Base-by-base conservation (phyloP, 176 grass and related monocot species). In the Stipa capillata region DNA sequence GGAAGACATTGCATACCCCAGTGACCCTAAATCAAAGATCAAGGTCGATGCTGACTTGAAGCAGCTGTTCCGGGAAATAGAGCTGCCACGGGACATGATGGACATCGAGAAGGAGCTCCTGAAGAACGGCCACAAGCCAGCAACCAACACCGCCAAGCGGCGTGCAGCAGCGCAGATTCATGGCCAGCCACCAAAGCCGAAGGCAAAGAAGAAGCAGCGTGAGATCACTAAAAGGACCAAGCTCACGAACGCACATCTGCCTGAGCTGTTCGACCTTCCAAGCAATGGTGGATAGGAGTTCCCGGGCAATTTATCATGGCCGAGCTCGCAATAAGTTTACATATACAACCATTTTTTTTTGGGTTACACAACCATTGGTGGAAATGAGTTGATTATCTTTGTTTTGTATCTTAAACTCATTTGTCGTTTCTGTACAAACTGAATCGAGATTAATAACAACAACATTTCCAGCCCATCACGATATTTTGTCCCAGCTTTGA, bases 1-100 rank as follows among this genome's bases (percentile, higher is more conserved):
- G 62, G 76, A 75, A 68, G 89, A 82, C 74, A 82, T 84, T 1
- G 75, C 59, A 0, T 84, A 87, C 76, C 86, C 77, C 2, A 91
- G 91, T 16, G 83, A 91, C 23, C 83, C 83, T 6, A 59, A 41
- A 65, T 68, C 24, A 17, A 56, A 43, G 24, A 69, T 89, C 29
- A 82, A 52, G 69, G 41, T 86, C 0, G 86, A 89, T 51, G 73
- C 77, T 83, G 63, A 66, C 75, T 45, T 95, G 72, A 87, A 65
- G 1, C 33, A 75, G 24, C 42, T 79, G 1, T 91, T 21, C 62
- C 56, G 23, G 8, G 33, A 53, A 21, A 84, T 77, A 2, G 66
- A 91, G 53, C 82, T 94, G 15, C 89, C 83, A 1, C 80, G 86
- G 7, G 89, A 94, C 80, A 88, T 91, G 64, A 67, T 94, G 89